These are phyloP conservation scores for Ormosia emarginata DNA, from an alignment of 306 rosid genomes.

Conservation along the genomic window DNA sequence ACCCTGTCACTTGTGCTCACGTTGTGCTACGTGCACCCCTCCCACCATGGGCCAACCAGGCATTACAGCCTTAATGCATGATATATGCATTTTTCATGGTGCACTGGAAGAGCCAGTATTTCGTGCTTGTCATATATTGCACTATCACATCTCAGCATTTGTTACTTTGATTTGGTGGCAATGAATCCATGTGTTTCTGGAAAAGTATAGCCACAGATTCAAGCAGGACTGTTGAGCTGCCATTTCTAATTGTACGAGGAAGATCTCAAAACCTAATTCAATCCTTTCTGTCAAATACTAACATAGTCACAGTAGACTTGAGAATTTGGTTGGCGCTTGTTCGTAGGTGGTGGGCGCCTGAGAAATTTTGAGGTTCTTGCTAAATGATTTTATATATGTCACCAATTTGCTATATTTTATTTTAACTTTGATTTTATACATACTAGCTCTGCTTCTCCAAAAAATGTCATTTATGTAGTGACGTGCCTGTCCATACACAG, in stretches of 20 bases:
- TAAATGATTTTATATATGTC: not conserved
- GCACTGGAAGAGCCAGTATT: too few species aligned
- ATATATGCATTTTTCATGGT: too few species aligned
- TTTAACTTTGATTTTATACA: not conserved
- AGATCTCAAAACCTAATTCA: not conserved
- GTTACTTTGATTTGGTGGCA: not conserved
- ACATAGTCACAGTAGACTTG: not conserved
- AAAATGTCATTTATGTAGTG: not conserved
- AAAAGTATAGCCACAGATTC: not conserved
- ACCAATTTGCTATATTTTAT: not conserved
- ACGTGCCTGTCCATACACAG: too few species aligned
- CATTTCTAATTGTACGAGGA: not conserved
- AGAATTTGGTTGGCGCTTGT: not conserved
- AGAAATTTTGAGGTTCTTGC: slow-evolving; percentile 9
- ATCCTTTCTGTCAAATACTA: not conserved
- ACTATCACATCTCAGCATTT: not conserved
- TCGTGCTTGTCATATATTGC: too few species aligned
- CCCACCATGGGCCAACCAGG: slow-evolving; percentile 63
- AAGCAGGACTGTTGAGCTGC: not conserved
- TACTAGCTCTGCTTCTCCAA: not conserved
- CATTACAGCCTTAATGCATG: slow-evolving; percentile 12
- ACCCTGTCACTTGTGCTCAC: slow-evolving; percentile 63
- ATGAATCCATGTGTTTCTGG: too few species aligned
- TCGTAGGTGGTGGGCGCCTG: not conserved
- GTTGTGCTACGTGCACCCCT: slow-evolving; percentile 56